Evolutionary conservation across 768 basidiomycete genomes (phyloP).

Genomic region (Suillus subluteus): DNA sequence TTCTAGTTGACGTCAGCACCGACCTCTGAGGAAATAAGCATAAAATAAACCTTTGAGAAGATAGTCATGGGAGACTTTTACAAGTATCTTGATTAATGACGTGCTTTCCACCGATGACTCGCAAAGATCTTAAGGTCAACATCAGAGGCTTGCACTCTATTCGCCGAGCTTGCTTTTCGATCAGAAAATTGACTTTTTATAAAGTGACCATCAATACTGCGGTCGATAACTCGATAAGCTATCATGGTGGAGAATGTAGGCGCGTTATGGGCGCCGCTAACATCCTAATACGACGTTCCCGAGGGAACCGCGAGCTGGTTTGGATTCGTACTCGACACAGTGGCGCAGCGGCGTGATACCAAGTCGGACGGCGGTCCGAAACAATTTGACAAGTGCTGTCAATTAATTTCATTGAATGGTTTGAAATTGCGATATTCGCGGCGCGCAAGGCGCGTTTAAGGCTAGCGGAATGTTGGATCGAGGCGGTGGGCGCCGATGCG

Average conservation of each 20-base stretch:
- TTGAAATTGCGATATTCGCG: neutral
- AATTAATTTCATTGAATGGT: neutral
- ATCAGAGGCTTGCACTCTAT: neutral
- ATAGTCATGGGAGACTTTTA: neutral
- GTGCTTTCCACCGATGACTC: neutral
- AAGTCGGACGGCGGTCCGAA: neutral
- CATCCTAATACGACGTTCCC: neutral
- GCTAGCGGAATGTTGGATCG: neutral
- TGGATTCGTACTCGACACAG: neutral
- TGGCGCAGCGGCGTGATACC: neutral
- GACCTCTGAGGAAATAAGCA: too few relatives aligned
- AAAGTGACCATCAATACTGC: neutral
- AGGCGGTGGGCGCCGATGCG: neutral
- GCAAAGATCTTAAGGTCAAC: neutral
- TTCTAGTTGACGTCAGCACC: neutral
- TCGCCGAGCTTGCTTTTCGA: neutral
- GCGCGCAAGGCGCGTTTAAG: neutral
- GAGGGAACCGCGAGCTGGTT: neutral
- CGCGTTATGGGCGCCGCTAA: too few relatives aligned
- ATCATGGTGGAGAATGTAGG: neutral
- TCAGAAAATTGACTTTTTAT: neutral
- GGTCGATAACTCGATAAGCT: neutral
- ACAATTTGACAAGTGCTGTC: neutral
- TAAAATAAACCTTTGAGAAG: neutral
- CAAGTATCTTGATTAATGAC: neutral